These are phyloP conservation scores for Camellia sinensis DNA, from an alignment of 148 eudicot species.

Conservation along the genomic window DNA sequence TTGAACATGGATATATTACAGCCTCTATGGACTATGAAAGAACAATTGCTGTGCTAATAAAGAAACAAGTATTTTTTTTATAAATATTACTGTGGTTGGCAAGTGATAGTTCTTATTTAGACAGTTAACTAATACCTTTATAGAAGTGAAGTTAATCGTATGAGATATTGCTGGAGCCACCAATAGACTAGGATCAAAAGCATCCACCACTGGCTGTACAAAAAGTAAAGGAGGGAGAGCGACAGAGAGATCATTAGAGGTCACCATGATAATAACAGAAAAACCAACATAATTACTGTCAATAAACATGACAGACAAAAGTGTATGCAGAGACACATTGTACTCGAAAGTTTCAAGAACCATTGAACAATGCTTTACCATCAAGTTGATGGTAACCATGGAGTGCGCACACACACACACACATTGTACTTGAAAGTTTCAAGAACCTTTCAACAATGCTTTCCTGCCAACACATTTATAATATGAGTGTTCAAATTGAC, in stretches of 20 bases:
- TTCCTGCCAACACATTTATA: no score
- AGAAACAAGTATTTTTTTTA: background rate
- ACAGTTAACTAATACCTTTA: slow-evolving; percentile 55
- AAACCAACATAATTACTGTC: background rate
- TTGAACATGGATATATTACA: background rate
- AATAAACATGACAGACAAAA: no score
- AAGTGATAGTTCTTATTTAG: background rate
- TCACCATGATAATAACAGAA: background rate
- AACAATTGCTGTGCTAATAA: no score
- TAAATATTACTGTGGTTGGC: background rate
- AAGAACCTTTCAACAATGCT: no score
- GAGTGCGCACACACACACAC: no score
- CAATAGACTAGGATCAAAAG: slow-evolving; percentile 93
- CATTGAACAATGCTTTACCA: no score
- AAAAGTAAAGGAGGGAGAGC: background rate
- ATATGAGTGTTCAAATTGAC: no score
- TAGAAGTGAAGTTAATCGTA: slow-evolving; percentile 65
- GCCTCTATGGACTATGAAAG: background rate
- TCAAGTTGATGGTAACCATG: no score
- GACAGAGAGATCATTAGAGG: background rate
- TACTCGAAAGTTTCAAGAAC: no score
- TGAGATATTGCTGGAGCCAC: slow-evolving; percentile 89
- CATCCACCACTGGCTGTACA: slow-evolving; percentile 97
- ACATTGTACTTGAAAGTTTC: no score
- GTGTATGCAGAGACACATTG: no score